A percentile compares a stretch with the other conserved stretches of the same genome.
Conservation (phyloP, 768 basidiomycete genomes). For the Podaxis carcinomalis region DNA sequence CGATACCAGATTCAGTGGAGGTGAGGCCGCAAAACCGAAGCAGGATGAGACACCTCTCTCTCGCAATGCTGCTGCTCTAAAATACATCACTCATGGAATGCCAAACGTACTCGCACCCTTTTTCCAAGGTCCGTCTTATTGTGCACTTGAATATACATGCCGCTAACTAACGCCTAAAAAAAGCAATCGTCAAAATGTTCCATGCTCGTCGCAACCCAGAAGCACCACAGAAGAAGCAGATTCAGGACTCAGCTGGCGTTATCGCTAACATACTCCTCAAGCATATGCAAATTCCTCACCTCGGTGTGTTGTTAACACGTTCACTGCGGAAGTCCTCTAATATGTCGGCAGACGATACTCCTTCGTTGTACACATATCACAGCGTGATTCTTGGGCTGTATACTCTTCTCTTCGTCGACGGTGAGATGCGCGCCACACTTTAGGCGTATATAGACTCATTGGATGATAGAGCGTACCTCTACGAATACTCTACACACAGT, state of each 20-base stretch:
- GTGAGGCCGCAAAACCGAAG: constrained; percentile 13
- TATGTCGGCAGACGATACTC: constrained; percentile 21
- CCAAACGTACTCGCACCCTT: constrained; percentile 75
- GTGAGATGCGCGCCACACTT: constrained; percentile 22
- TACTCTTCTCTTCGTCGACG: constrained; percentile 44
- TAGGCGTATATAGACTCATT: constrained; percentile 10
- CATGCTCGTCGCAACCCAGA: constrained; percentile 78
- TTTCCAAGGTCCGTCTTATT: constrained; percentile 65
- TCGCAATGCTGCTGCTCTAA: constrained; percentile 70
- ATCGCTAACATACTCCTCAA: constrained; percentile 71
- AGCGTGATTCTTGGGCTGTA: constrained; percentile 44
- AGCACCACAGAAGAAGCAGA: constrained; percentile 69
- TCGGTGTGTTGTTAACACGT: constrained; percentile 39
- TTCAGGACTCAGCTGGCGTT: constrained; percentile 59
- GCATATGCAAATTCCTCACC: constrained; percentile 53
- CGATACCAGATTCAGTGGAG: background rate
- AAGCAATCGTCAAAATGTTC: constrained; percentile 86
- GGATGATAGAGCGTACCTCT: constrained; percentile 64
- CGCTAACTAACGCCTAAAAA: background rate
- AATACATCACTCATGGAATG: constrained; percentile 75
- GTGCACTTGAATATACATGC: background rate
- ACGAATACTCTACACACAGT: constrained; percentile 79
- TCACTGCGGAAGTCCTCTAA: background rate
- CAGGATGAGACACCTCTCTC: constrained; percentile 44
- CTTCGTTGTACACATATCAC: constrained; percentile 40